Conservation (phyloP, 805 yeast genomes). For the Pichia rugopelliculosa region DNA sequence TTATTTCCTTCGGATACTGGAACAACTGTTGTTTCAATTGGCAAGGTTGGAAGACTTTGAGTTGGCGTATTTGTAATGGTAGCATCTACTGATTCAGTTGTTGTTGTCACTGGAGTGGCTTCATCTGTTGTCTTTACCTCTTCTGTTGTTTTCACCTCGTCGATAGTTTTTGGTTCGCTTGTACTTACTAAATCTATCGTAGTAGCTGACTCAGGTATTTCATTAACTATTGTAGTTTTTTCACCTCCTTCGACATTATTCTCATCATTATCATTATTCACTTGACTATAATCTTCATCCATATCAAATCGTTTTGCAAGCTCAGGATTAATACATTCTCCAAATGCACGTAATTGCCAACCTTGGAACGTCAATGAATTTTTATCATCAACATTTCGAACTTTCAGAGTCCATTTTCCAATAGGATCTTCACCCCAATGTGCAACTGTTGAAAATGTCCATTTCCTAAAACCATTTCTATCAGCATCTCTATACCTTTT, state of each 20-base stretch:
- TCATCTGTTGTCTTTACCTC: constrained; percentile 1
- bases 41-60: background rate
- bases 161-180: constrained; percentile 7
- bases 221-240: background rate
- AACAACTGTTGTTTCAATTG: background rate
- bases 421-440: constrained; percentile 86
- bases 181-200: too few relatives aligned
- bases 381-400: constrained; percentile 36
- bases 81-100: background rate
- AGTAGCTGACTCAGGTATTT: too few relatives aligned
- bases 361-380: constrained; percentile 39
- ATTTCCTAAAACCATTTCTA: constrained; percentile 54
- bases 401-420: constrained; percentile 79
- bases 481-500: constrained; percentile 53
- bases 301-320: constrained; percentile 53
- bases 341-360: constrained; percentile 81
- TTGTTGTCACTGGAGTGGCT: background rate
- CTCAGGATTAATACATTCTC: constrained; percentile 61
- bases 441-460: constrained; percentile 97
- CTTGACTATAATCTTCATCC: constrained; percentile 38
- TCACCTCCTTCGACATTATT: constrained; percentile 9
- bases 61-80: background rate
- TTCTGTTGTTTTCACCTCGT: too few relatives aligned
- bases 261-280: constrained; percentile 20
- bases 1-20: background rate